Evolutionary conservation across 306 rosid species (phyloP).

Genomic region (Castanea sativa): DNA sequence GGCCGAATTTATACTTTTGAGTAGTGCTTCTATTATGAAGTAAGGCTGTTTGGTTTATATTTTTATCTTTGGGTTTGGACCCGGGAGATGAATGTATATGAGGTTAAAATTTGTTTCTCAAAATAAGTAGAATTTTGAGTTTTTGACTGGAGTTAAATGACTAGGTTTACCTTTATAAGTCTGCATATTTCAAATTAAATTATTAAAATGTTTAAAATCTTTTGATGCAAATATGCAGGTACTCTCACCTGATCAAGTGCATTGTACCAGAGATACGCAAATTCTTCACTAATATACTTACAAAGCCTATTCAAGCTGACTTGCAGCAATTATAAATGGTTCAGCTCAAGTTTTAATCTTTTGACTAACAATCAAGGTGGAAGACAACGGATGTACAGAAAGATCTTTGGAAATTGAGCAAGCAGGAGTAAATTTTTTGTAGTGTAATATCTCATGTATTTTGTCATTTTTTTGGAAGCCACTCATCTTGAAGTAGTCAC

Average conservation of each 20-base stretch:
- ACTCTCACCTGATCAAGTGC: constrained; percentile 22
- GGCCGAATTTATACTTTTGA: no score
- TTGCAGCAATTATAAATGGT: background rate
- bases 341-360: background rate
- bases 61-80: background rate
- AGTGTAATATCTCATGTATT: background rate
- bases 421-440: background rate
- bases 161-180: background rate
- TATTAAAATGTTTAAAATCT: background rate
- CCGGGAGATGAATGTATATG: no score
- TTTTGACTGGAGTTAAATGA: no score
- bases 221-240: constrained; percentile 40
- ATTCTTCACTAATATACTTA: constrained; percentile 36
- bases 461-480: no score
- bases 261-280: constrained; percentile 36
- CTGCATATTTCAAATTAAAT: background rate
- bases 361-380: background rate
- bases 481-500: no score
- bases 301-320: constrained; percentile 17
- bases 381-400: constrained; percentile 27
- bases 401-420: background rate
- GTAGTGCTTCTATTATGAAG: background rate
- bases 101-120: no score
- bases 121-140: no score
- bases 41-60: background rate